Evolutionary conservation across 2,329 filamentous ascomycete genomes (phyloP).

Genomic region (Fusarium sp.): DNA sequence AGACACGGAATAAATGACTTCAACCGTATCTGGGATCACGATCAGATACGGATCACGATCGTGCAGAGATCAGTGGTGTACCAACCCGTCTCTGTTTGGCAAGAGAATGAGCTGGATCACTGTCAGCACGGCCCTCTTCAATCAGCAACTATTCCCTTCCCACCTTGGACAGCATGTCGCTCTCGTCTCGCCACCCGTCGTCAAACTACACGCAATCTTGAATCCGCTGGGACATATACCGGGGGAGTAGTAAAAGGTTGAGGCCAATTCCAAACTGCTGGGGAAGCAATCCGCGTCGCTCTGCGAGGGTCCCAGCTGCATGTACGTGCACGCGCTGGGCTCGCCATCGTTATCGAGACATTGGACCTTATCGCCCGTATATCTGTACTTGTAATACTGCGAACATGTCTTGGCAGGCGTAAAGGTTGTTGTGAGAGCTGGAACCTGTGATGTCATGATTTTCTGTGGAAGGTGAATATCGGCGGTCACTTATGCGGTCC

Average conservation of each 20-base stretch:
- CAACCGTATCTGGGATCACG: not conserved
- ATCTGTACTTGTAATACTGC: not conserved
- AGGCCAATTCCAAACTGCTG: not conserved
- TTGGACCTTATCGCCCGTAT: not conserved
- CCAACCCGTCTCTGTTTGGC: not conserved
- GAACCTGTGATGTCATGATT: conserved; percentile 3
- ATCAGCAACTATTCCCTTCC: not conserved
- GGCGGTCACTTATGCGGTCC: not conserved
- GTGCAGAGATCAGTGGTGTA: not conserved
- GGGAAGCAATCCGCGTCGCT: not conserved
- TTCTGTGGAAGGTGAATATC: not conserved
- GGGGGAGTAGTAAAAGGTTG: not conserved
- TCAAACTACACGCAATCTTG: not conserved
- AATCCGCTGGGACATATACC: not conserved
- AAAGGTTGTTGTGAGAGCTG: not conserved
- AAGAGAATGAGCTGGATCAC: not conserved
- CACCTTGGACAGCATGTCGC: not conserved
- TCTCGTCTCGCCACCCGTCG: not conserved
- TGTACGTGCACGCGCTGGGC: not conserved
- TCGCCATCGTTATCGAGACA: not conserved
- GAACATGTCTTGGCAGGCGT: not conserved
- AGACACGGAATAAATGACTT: not conserved
- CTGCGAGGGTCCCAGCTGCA: not conserved
- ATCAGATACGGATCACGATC: not conserved
- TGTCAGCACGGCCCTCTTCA: not conserved